Evolutionary conservation across 495 filamentous ascomycete genomes (phyloP), one percentile per base, ranked within the genome.

Genomic region (Podospora australis): DNA sequence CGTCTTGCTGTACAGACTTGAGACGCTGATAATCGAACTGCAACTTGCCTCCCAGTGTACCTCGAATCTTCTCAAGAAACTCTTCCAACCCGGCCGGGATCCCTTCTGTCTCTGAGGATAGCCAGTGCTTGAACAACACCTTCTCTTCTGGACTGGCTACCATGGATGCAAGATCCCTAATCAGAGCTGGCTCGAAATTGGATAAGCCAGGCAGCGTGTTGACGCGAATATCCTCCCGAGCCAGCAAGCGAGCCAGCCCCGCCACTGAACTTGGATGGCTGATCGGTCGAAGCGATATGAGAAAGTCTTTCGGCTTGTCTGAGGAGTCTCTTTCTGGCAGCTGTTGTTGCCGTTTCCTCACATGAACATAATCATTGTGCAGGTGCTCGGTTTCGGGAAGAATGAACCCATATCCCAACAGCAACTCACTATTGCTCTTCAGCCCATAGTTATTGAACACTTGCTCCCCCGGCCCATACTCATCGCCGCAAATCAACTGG

Each of bases 361-460:
- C 60, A 44, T 76, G 72, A 8, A 72, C 56, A 43, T 76, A 76
- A 49, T 74, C 72, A 53, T 76, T 74, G 48, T 76, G 70, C 13
- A 75, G 56, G 2, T 44, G 39, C 8, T 60, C 59, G 0, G 62
- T 58, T 34, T 65, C 61, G 9, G 65, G 67, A 9, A 75, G 55
- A 32, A 71, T 60, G 48, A 79, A 79, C 24, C 75, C 74, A 52
- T 79, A 79, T 0, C 64, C 73, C 14, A 78, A 57, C 23, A 79
- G 68, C 34, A 79, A 53, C 62, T 78, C 76, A 49, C 59, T 70
- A 48, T 77, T 77, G 2, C 70, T 73, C 56, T 78, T 79, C 52
- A 62, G 56, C 24, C 74, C 74, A 54, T 79, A 79, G 56, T 73
- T 76, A 55, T 79, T 79, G 61, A 62, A 79, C 16, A 79, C 65